These are phyloP conservation scores for Garcia nutans DNA, from an alignment of 345 rosid species.

Conservation along the genomic window DNA sequence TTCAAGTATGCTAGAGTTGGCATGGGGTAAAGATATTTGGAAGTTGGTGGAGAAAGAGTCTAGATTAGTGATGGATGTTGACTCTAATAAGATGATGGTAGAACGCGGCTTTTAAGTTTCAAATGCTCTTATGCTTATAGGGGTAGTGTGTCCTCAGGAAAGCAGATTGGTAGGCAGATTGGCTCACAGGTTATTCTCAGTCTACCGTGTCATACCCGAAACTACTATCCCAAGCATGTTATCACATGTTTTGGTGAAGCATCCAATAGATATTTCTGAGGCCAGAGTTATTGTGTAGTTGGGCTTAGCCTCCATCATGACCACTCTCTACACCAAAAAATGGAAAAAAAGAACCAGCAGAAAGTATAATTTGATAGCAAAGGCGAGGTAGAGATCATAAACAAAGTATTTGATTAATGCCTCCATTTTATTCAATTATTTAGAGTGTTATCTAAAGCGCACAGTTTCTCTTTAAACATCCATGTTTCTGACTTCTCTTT, in stretches of 20 bases:
- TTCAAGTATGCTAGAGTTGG: not conserved
- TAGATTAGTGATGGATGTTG: not conserved
- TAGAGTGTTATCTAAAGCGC: not conserved
- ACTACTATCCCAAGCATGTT: not conserved
- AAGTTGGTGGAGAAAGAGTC: not conserved
- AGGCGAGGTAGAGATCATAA: not conserved
- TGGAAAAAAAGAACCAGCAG: not conserved
- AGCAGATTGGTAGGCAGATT: not conserved
- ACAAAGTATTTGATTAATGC: not conserved
- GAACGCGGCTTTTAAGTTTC: not conserved
- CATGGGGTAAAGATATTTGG: not conserved
- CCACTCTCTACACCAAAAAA: not conserved
- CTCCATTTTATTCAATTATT: not conserved
- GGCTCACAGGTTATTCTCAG: not conserved
- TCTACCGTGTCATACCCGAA: not conserved
- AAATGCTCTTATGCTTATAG: not conserved
- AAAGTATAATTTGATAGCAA: not conserved
- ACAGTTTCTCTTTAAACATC: not conserved
- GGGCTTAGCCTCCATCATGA: not conserved
- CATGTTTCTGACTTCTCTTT: not conserved
- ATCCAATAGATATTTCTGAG: not conserved
- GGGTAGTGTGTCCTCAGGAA: not conserved
- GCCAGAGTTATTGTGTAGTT: not conserved
- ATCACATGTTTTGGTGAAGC: too few relatives aligned
- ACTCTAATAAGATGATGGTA: not conserved